These are phyloP conservation scores for Funneliformis geosporum DNA, from an alignment of 192 early-diverging fungal genomes.

Conservation along the genomic window DNA sequence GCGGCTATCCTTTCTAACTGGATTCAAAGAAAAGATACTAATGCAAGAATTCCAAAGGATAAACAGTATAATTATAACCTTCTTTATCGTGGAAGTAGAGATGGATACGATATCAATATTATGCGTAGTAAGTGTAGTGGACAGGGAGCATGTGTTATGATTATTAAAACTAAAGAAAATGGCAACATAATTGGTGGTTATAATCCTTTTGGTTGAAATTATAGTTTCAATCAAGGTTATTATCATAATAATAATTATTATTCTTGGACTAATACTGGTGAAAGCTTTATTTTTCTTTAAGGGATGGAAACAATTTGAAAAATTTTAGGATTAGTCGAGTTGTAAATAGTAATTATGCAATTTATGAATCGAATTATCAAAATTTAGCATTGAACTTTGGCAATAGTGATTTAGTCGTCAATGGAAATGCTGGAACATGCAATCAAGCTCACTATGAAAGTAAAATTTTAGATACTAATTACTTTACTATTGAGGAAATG, in stretches of 20 bases:
- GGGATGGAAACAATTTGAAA: too few relatives aligned
- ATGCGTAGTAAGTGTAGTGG: background rate
- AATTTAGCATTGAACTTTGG: too few relatives aligned
- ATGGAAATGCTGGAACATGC: background rate
- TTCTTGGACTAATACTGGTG: too few relatives aligned
- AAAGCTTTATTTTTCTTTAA: too few relatives aligned
- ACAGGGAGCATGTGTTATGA: background rate
- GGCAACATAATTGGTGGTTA: background rate
- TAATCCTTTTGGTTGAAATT: too few relatives aligned
- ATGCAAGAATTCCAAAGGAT: background rate
- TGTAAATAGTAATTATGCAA: background rate
- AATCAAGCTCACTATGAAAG: background rate
- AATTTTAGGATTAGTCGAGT: background rate
- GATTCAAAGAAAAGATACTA: background rate
- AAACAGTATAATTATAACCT: background rate
- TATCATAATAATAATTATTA: too few relatives aligned
- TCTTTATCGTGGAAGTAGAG: background rate
- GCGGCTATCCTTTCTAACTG: background rate
- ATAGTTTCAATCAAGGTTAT: too few relatives aligned
- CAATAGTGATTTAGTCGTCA: background rate
- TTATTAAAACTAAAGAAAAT: background rate
- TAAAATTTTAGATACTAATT: background rate
- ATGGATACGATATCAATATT: background rate
- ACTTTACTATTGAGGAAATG: background rate
- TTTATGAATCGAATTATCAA: background rate